Evolutionary conservation across 306 rosid species (phyloP).

Genomic region (Sophora flavescens): DNA sequence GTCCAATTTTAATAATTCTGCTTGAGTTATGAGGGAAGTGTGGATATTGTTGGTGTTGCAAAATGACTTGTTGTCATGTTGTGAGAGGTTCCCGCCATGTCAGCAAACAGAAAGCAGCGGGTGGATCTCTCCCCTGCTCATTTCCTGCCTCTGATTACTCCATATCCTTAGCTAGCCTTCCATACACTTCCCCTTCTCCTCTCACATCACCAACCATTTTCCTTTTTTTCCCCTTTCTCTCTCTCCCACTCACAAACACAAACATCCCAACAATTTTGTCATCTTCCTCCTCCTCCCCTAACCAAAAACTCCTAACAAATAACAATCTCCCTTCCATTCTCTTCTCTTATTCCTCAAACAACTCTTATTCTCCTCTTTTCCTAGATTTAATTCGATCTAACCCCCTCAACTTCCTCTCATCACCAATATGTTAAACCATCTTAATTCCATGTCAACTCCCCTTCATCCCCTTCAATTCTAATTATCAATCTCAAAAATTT

Average conservation of each 20-base stretch:
- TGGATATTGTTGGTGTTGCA: not conserved
- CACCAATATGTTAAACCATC: not conserved
- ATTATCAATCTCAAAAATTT: not conserved
- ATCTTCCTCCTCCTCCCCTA: slow-evolving; percentile 12
- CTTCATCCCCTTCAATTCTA: not conserved
- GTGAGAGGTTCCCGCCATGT: slow-evolving; percentile 39
- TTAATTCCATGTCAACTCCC: not conserved
- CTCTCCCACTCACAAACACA: not conserved
- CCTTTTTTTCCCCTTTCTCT: too few species aligned
- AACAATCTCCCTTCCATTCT: not conserved
- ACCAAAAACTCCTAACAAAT: slow-evolving; percentile 8
- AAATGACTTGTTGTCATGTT: not conserved
- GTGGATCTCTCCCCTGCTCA: slow-evolving; percentile 39
- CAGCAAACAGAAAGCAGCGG: slow-evolving; percentile 43
- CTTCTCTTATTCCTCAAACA: slow-evolving; percentile 30
- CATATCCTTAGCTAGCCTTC: not conserved
- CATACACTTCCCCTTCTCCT: not conserved
- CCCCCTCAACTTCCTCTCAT: not conserved
- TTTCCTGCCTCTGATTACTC: slow-evolving; percentile 32
- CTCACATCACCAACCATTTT: not conserved
- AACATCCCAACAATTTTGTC: slow-evolving; percentile 31
- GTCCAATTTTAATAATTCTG: too few species aligned
- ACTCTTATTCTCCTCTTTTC: not conserved
- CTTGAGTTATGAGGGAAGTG: too few species aligned
- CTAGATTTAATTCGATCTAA: slow-evolving; percentile 1